A percentile compares a stretch with the other conserved stretches of the same genome.
These are phyloP conservation scores for Dioscorea dumetorum DNA, from an alignment of 106 monocot species.

Conservation along the genomic window DNA sequence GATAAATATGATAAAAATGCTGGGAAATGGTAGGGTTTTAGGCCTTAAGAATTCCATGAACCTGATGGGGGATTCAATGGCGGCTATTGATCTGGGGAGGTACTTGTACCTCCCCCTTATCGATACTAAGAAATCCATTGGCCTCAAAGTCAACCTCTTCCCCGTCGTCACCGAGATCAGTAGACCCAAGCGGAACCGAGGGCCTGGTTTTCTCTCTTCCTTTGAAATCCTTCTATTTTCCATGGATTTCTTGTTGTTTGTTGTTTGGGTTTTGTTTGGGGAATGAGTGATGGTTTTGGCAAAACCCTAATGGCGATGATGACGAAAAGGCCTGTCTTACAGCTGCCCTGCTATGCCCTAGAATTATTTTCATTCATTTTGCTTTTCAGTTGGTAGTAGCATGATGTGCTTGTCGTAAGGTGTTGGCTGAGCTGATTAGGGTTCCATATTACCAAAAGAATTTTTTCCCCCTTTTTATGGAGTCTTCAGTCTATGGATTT, in stretches of 20 bases:
- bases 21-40: too few species aligned
- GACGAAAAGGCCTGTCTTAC: slow-evolving; percentile 37
- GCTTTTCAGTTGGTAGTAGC: slow-evolving; percentile 15
- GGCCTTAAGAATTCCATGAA: too few species aligned
- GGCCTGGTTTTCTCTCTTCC: slow-evolving; percentile 29
- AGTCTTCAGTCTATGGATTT: not conserved
- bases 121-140: too few species aligned
- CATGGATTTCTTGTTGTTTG: not conserved
- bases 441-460: not conserved
- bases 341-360: too few species aligned
- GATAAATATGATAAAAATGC: too few species aligned
- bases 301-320: slow-evolving; percentile 15
- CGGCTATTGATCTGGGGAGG: too few species aligned
- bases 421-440: slow-evolving; percentile 17
- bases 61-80: too few species aligned
- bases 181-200: slow-evolving; percentile 16
- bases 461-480: not conserved
- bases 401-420: too few species aligned
- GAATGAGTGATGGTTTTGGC: not conserved
- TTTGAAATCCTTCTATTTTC: not conserved
- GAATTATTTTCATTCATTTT: not conserved
- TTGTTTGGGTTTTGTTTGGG: not conserved
- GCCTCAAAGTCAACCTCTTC: too few species aligned
- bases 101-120: too few species aligned
- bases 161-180: too few species aligned